Evolutionary conservation across 2,329 filamentous ascomycete species (phyloP), one percentile per base, ranked within the genome.

Genomic region (Colletotrichum endophyticum): DNA sequence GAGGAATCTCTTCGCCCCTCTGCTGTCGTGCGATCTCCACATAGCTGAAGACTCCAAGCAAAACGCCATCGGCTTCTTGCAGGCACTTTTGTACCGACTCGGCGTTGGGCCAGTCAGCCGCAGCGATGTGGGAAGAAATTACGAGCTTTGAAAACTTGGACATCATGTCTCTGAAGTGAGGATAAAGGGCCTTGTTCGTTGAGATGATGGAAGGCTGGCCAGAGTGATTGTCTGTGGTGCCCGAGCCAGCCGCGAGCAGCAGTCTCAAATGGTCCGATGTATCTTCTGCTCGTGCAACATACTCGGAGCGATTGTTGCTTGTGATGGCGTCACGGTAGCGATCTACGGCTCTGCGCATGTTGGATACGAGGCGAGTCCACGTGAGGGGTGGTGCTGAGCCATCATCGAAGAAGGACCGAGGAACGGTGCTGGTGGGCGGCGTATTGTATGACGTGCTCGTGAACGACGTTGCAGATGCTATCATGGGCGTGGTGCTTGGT

Each of bases 91-190:
- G 94, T 77, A 96, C 95, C 1, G 96, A 98, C 84, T 99, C 97
- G 19, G 95, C 93, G 71, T 96, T 96, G 11, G 96, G 96, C 92
- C 96, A 99, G 86, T 99, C 97, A 39, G 96, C 95, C 8, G 96
- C 96, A 53, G 97, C 97, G 83, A 99, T 98, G 83, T 99, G 97
- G 16, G 97, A 99, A 4, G 97, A 99, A 66, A 99, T 93, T 61
- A 99, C 97, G 12, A 99, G 90, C 84, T 99, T 99, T n/a, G 97
- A 99, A 84, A 99, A 99, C 81, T 98, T 96, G 61, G 97, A 99
- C 97, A 99, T 99, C 93, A 99, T 99, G 83, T 99, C 97, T 70
- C 97, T 91, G 86, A 99, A 99, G 85, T 99, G 96, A 28, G 97
- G 97, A 82, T 99, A 99, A 19, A 99, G 88, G 0, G 96, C 95